Evolutionary conservation across 2,329 filamentous ascomycete species (phyloP), one percentile per base, ranked within the genome.

Genomic region (Colletotrichum coccodes): DNA sequence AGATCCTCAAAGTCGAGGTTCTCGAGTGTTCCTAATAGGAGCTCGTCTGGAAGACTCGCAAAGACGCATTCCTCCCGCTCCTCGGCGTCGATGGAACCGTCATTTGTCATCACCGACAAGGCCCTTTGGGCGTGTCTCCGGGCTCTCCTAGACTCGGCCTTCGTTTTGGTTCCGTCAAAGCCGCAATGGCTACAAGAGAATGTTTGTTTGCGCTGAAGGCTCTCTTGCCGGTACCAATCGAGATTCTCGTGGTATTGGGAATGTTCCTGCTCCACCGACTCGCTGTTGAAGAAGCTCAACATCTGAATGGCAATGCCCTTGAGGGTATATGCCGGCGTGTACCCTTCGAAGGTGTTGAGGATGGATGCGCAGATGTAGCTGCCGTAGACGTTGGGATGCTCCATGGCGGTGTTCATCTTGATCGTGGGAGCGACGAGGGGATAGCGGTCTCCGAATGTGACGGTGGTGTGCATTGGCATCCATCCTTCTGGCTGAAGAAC

Each of bases 241-340:
- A 84, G 73, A 14, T 78, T 50, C 14, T 77, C 50, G 5, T 30
- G 36, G 30, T 36, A 47, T 11, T 32, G 18, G 3, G 52, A 60
- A 8, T 75, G 76, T 50, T 78, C 70, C 63, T 86, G 84, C 64
- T 86, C 83, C 3, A 87, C 59, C 2, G 64, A 77, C 1, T 84
- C 81, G 70, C 84, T 86, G 30, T 77, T 77, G 72, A 87, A 87
- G 75, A 87, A 86, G 71, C 84, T 86, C 3, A 87, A 75, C n/a
- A 86, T 69, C 73, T 86, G 84, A 28, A 87, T 86, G 18, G 83
- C 79, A 26, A 87, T 81, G 3, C 78, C 80, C 63, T 85, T 85
- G 28, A 87, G 76, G 0, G 84, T 86, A 66, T 87, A 86, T 0
- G 84, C 85, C 2, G 84, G 80, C 0, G 84, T 86, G 71, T 84